Conservation (phyloP, 176 grass and related monocot species). For the Echinochloa phyllopogon region DNA sequence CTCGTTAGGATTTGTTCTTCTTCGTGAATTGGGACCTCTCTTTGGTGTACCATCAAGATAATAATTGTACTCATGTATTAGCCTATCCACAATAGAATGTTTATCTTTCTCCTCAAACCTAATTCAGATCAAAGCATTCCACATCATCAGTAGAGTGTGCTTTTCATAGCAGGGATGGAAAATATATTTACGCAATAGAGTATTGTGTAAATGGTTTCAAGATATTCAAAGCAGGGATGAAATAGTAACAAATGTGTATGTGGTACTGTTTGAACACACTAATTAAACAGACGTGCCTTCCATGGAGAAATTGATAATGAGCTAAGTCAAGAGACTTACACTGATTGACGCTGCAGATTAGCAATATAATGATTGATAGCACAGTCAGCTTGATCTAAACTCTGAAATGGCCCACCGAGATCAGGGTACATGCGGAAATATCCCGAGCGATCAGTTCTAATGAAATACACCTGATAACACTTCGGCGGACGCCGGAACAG, state of each 20-base stretch:
- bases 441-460: not conserved
- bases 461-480: not conserved
- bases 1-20: fast-evolving
- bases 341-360: not conserved
- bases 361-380: not conserved
- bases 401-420: conserved; percentile 9
- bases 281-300: too few relatives aligned
- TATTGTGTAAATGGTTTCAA: too few relatives aligned
- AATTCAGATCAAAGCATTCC: not conserved
- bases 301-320: too few relatives aligned
- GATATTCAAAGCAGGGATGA: too few relatives aligned
- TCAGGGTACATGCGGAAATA: not conserved
- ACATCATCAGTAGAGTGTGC: not conserved
- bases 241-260: too few relatives aligned
- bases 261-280: too few relatives aligned
- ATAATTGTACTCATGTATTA: too few relatives aligned
- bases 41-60: too few relatives aligned
- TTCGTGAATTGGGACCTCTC: not conserved
- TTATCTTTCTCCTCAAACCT: not conserved
- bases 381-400: not conserved
- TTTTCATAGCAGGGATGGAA: too few relatives aligned
- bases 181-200: too few relatives aligned
- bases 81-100: too few relatives aligned
- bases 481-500: not conserved
- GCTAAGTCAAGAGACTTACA: not conserved